Evolutionary conservation across 345 rosid genomes (phyloP), one percentile per base, ranked within the genome.

Genomic region (Linum usitatissimum): DNA sequence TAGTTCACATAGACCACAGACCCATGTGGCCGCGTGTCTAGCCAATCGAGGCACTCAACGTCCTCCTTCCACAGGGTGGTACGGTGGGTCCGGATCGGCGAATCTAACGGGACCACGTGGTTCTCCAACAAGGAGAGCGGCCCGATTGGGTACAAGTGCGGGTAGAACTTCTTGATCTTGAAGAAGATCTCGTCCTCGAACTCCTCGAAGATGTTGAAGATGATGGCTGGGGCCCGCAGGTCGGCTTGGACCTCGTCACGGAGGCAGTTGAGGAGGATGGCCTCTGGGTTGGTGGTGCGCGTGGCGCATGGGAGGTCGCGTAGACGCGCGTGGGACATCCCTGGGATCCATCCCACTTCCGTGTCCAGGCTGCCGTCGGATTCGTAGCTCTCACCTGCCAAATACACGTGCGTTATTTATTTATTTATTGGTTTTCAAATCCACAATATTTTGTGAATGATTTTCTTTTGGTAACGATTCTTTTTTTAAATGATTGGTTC

Each of bases 191-290:
- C 63, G 0, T 60, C 45, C 45, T 82, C 86, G 3, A 70, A 39
- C 55, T 72, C 82, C n/a, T 76, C 74, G 28, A 78, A 78, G 3
- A 82, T 70, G 77, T 78, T 73, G 40, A 82, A 66, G 48, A 82
- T 53, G 34, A 79, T 65, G 30, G 80, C 61, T 4, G 77, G 62
- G 2, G 75, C 67, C 30, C 69, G 70, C 67, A 71, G 53, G 63
- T 64, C 63, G 56, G 67, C 62, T 75, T n/a, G 56, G 20, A 69
- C 53, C 53, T 68, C 78, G 19, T 21, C n/a, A 15, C 51, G 20
- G 42, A 28, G 0, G 48, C 53, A 79, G 62, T 75, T 64, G 7
- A 67, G 73, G 77, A 79, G 38, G 21, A 66, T 8, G 6, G n/a
- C 86, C 21, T 79, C 58, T 8, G 49, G 49, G 48, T 79, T 66